A percentile compares a stretch with the other conserved stretches of the same genome.
phyloP scores from a whole-genome alignment of 1,284 basidiomycete genomes.

The Sutorius eximius region DNA sequence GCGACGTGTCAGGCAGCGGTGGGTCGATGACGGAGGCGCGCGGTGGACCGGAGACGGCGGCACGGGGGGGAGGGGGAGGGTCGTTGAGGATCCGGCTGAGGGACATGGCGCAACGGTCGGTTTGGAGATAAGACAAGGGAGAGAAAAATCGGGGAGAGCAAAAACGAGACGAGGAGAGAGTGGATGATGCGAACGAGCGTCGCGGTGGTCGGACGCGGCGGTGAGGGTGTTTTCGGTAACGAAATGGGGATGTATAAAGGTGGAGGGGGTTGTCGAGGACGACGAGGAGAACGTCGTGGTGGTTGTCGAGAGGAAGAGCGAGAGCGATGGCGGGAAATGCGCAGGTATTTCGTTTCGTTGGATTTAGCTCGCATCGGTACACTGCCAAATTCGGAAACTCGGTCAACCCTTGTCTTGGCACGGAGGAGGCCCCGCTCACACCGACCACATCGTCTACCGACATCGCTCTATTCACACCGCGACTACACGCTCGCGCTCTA shows the following conservation, averaged over 20 bases:
- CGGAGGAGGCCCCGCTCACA: conserved; percentile 19
- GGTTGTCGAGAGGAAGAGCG: conserved; percentile 22
- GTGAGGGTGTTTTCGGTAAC: neutral
- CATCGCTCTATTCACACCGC: neutral
- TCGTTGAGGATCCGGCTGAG: conserved; percentile 75
- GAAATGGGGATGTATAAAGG: neutral
- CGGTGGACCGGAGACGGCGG: conserved; percentile 9
- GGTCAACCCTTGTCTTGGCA: conserved; percentile 24
- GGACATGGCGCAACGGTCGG: conserved; percentile 49
- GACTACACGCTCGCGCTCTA: conserved; percentile 7
- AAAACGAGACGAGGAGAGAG: conserved; percentile 9
- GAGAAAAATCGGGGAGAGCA: conserved; percentile 3
- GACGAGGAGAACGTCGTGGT: conserved; percentile 20
- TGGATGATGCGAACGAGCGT: conserved; percentile 2
- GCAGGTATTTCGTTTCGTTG: conserved; percentile 40
- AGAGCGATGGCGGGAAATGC: conserved; percentile 36
- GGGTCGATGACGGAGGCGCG: conserved; percentile 27
- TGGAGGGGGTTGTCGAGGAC: conserved; percentile 3
- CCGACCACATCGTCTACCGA: neutral
- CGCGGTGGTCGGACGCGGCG: conserved; percentile 4
- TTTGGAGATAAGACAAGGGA: neutral
- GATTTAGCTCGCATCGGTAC: conserved; percentile 39
- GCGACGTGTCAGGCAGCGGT: conserved; percentile 29
- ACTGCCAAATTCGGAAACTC: conserved; percentile 34
- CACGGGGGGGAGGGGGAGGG: conserved; percentile 44